phyloP scores from a whole-genome alignment of 108 stramenopile genomes.

The Fragilariopsis cylindrus region DNA sequence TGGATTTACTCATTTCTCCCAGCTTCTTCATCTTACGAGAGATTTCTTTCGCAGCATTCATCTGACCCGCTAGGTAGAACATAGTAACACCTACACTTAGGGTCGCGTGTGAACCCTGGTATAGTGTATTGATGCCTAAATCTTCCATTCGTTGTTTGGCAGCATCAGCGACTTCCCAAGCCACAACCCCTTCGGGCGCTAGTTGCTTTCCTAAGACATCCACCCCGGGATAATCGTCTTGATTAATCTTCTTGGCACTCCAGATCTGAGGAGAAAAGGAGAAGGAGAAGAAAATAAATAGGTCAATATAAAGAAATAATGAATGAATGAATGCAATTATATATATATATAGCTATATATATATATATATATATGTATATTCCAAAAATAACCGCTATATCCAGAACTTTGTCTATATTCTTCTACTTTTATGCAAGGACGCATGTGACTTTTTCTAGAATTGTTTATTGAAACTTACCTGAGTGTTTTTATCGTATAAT shows the following conservation, averaged over 20 bases:
- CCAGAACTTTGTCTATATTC: too few relatives aligned
- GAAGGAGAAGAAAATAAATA: too few relatives aligned
- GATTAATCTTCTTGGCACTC: slow-evolving; percentile 61
- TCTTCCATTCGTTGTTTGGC: slow-evolving; percentile 67
- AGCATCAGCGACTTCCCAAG: slow-evolving; percentile 67
- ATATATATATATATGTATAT: too few relatives aligned
- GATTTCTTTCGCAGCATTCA: slow-evolving; percentile 59
- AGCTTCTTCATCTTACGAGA: slow-evolving; percentile 66
- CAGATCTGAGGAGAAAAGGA: slow-evolving; percentile 54
- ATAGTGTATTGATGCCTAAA: slow-evolving; percentile 75
- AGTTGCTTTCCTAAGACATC: slow-evolving; percentile 65
- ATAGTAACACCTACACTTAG: slow-evolving; percentile 69
- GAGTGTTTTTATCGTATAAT: slow-evolving; percentile 64
- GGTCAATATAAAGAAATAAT: too few relatives aligned
- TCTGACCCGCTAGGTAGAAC: slow-evolving; percentile 73
- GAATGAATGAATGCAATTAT: too few relatives aligned
- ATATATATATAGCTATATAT: too few relatives aligned
- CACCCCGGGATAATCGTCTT: slow-evolving; percentile 78
- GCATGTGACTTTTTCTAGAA: too few relatives aligned
- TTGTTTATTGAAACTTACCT: too few relatives aligned
- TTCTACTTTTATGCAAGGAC: too few relatives aligned
- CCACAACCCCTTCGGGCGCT: slow-evolving; percentile 73
- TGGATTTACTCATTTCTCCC: slow-evolving; percentile 51
- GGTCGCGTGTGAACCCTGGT: slow-evolving; percentile 56
- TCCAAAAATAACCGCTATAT: too few relatives aligned